phyloP scores from a whole-genome alignment of 768 basidiomycete species.

The Boletus vinaceobasis region DNA sequence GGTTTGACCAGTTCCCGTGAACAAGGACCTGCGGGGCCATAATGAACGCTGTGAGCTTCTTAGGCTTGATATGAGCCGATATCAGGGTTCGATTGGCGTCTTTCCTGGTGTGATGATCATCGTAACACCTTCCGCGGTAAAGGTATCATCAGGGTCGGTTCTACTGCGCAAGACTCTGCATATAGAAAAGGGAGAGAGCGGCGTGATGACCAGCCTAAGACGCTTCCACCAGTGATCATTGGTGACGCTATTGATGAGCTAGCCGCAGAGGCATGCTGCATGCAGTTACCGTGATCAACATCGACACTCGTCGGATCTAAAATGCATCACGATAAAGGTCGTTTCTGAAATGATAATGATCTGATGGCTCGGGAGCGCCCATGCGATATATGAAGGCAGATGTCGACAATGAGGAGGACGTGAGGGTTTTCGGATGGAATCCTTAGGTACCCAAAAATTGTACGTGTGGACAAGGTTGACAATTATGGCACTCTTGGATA shows the following conservation, averaged over 20 bases:
- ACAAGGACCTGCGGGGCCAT: slow-evolving; percentile 3
- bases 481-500: neutral
- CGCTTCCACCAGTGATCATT: neutral
- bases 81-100: slow-evolving; percentile 10
- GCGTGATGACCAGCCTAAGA: neutral
- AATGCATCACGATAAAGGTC: neutral
- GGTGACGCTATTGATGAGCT: neutral
- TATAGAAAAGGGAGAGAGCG: neutral
- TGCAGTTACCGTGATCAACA: neutral
- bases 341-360: neutral
- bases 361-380: neutral
- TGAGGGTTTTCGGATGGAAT: neutral
- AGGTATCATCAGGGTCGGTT: neutral
- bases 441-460: too few relatives aligned
- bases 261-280: neutral
- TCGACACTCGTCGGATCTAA: neutral
- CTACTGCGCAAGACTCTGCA: neutral
- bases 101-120: neutral
- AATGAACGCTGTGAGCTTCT: slow-evolving; percentile 12
- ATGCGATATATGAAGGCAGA: neutral
- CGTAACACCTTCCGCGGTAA: neutral
- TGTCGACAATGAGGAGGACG: slow-evolving; percentile 10
- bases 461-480: neutral
- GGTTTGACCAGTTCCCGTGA: slow-evolving; percentile 1
- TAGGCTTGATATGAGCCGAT: neutral